Percentiles rank a stretch among this genome's conserved stretches.
Evolutionary conservation across 805 yeast species (phyloP).

Genomic region (Hanseniaspora pseudoguilliermondii): DNA sequence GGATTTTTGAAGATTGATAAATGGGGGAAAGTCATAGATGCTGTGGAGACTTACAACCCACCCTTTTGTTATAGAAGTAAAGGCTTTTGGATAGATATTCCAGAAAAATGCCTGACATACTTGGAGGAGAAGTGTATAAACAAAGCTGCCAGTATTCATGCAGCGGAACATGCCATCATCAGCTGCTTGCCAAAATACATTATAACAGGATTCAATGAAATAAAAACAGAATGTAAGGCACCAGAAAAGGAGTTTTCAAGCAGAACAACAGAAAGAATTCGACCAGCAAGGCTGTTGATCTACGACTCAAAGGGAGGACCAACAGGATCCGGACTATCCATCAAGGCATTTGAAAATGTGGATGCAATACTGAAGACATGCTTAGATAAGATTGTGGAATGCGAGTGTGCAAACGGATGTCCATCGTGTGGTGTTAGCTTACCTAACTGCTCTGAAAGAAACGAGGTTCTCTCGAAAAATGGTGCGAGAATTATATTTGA

Average conservation of each 20-base stretch:
- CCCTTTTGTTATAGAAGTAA: constrained; percentile 57
- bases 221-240: constrained; percentile 89
- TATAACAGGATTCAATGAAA: constrained; percentile 61
- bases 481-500: constrained; percentile 66
- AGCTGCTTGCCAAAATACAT: constrained; percentile 63
- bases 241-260: constrained; percentile 90
- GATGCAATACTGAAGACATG: constrained; percentile 55
- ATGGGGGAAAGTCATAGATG: constrained; percentile 70
- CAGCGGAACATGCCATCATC: constrained; percentile 84
- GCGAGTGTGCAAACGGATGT: constrained; percentile 57
- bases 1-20: constrained; percentile 84
- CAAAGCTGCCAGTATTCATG: constrained; percentile 89
- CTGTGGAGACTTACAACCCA: constrained; percentile 83
- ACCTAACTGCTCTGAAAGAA: constrained; percentile 65
- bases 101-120: constrained; percentile 46
- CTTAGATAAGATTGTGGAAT: constrained; percentile 42
- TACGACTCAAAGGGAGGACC: constrained; percentile 75
- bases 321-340: constrained; percentile 65
- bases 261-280: constrained; percentile 51
- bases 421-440: constrained; percentile 74
- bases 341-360: constrained; percentile 67
- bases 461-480: constrained; percentile 73
- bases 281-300: constrained; percentile 82
- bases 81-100: constrained; percentile 89
- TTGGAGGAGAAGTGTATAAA: constrained; percentile 47